Conservation (phyloP, 352 stramenopile genomes). For the Pythium phragmitis region DNA sequence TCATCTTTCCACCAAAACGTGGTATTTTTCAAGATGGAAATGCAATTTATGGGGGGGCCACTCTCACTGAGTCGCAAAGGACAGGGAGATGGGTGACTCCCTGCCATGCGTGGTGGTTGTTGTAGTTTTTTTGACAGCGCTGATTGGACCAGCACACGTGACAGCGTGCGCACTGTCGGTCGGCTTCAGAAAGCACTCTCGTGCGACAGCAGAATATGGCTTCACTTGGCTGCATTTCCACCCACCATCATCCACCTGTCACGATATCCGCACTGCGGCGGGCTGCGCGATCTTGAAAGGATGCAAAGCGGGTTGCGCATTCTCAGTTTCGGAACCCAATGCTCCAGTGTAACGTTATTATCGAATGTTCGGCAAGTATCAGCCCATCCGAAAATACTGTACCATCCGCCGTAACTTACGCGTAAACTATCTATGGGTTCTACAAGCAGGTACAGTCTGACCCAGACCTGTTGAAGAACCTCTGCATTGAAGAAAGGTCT, state of each 20-base stretch:
- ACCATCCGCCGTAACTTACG: too few species aligned
- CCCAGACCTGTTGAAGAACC: too few species aligned
- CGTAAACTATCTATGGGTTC: too few species aligned
- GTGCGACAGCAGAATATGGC: neutral
- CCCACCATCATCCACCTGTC: neutral
- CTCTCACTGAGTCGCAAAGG: too few species aligned
- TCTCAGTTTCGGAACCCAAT: neutral
- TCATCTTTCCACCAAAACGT: too few species aligned
- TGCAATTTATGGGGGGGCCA: neutral
- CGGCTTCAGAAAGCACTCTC: neutral
- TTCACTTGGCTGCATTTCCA: neutral
- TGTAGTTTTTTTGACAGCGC: neutral
- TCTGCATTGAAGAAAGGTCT: neutral
- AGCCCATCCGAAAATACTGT: neutral
- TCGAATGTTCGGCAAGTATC: neutral
- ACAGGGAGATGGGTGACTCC: too few species aligned
- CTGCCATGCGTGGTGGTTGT: too few species aligned
- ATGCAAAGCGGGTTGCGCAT: neutral
- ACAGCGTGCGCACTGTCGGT: neutral
- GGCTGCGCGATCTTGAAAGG: neutral
- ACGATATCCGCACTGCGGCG: neutral
- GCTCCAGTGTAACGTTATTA: neutral
- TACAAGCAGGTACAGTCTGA: too few species aligned
- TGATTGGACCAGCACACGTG: constrained; percentile 1
- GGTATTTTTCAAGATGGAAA: neutral